Conservation (phyloP, 2,329 filamentous ascomycete genomes). For the Xylaria digitata region DNA sequence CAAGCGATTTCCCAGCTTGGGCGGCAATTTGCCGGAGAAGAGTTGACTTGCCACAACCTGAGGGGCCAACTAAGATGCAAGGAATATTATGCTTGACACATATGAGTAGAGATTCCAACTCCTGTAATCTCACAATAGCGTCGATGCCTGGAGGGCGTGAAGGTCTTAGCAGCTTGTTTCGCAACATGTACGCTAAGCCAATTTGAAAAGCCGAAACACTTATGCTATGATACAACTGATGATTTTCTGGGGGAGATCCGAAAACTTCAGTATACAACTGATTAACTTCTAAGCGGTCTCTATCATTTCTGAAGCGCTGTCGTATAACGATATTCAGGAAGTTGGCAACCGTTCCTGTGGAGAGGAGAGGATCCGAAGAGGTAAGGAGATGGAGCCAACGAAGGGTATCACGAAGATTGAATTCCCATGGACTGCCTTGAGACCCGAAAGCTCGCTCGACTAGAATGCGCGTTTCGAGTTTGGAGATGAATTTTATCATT, state of each 20-base stretch:
- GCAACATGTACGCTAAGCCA: conserved; percentile 76
- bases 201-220: conserved; percentile 77
- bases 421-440: conserved; percentile 88
- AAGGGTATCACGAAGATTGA: conserved; percentile 90
- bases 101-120: conserved; percentile 87
- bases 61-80: conserved; percentile 85
- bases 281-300: conserved; percentile 74
- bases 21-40: conserved; percentile 85
- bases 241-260: conserved; percentile 60
- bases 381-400: conserved; percentile 84
- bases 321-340: conserved; percentile 85
- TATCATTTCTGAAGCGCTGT: conserved; percentile 83
- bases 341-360: conserved; percentile 71
- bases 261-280: conserved; percentile 76
- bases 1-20: conserved; percentile 77
- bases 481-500: conserved; percentile 83
- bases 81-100: conserved; percentile 89
- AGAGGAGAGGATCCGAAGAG: conserved; percentile 69
- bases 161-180: conserved; percentile 67
- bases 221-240: conserved; percentile 78
- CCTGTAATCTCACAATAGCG: conserved; percentile 68
- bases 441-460: conserved; percentile 68
- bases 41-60: conserved; percentile 87
- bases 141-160: conserved; percentile 64
- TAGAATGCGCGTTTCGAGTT: conserved; percentile 78